These are phyloP conservation scores for Hypomontagnella monticulosa DNA, from an alignment of 495 filamentous ascomycete species.

Conservation along the genomic window DNA sequence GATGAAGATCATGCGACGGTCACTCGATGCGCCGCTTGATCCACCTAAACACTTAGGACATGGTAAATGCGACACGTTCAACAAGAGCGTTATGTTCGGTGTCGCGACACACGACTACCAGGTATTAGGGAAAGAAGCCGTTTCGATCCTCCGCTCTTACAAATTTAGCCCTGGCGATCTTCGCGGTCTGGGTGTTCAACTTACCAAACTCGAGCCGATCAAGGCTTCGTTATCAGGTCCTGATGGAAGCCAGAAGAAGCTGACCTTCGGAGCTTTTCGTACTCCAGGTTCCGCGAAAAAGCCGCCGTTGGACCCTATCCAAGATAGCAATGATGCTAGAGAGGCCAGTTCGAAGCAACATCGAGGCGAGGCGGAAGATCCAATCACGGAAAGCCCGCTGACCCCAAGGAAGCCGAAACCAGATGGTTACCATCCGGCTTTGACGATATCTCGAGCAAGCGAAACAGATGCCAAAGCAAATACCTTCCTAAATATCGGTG, in stretches of 20 bases:
- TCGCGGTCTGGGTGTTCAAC: conserved; percentile 86
- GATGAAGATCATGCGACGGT: conserved; percentile 90
- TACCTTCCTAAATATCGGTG: conserved; percentile 77
- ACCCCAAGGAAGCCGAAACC: conserved; percentile 73
- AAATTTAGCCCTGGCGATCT: conserved; percentile 89
- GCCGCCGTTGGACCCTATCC: conserved; percentile 36
- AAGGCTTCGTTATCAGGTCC: conserved; percentile 57
- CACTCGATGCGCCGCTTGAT: conserved; percentile 87
- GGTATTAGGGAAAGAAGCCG: conserved; percentile 77
- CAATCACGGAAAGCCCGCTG: conserved; percentile 55
- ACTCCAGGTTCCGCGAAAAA: conserved; percentile 44
- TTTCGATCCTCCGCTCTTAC: conserved; percentile 83
- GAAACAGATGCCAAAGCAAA: conserved; percentile 66
- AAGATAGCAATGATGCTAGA: conserved; percentile 24
- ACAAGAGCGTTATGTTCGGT: conserved; percentile 83
- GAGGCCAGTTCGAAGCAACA: conserved; percentile 56
- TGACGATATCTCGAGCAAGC: conserved; percentile 62
- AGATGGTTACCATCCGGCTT: conserved; percentile 58
- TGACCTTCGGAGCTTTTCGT: conserved; percentile 51
- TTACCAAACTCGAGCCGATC: conserved; percentile 88
- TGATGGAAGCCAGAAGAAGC: conserved; percentile 71
- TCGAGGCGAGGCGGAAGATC: conserved; percentile 52
- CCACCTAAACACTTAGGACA: conserved; percentile 95
- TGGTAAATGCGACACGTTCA: conserved; percentile 92
- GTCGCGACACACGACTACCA: conserved; percentile 80